phyloP scores from a whole-genome alignment of 345 rosid species.

The Theobroma cacao region DNA sequence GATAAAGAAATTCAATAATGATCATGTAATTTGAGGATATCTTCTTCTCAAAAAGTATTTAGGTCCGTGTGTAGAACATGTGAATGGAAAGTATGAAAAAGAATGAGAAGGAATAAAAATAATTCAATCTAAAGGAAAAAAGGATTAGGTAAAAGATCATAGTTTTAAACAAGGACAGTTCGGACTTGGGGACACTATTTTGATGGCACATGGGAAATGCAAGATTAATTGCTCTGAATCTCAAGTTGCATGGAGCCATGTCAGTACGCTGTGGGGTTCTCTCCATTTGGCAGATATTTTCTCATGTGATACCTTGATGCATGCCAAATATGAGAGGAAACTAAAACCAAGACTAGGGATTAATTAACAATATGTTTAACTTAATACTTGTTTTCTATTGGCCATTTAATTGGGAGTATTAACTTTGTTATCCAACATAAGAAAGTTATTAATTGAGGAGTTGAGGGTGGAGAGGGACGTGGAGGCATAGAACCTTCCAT shows the following conservation, averaged over 20 bases:
- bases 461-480: not conserved
- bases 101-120: not conserved
- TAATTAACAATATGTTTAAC: not conserved
- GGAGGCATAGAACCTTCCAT: constrained; percentile 27
- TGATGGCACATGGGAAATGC: constrained; percentile 3
- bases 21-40: too few relatives aligned
- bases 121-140: not conserved
- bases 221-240: not conserved
- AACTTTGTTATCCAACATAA: not conserved
- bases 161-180: not conserved
- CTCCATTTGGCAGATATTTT: not conserved
- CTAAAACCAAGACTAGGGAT: not conserved
- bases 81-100: too few relatives aligned
- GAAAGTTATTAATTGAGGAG: not conserved
- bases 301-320: not conserved
- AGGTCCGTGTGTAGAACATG: too few relatives aligned
- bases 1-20: too few relatives aligned
- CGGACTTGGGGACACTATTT: not conserved
- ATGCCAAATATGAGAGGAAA: not conserved
- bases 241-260: not conserved
- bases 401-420: not conserved
- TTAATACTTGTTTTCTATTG: not conserved
- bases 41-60: too few relatives aligned
- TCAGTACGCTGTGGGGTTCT: not conserved
- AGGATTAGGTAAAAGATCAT: not conserved